These are phyloP conservation scores for Aspergillus jensenii DNA, from an alignment of 2,329 filamentous ascomycete genomes.

Conservation along the genomic window DNA sequence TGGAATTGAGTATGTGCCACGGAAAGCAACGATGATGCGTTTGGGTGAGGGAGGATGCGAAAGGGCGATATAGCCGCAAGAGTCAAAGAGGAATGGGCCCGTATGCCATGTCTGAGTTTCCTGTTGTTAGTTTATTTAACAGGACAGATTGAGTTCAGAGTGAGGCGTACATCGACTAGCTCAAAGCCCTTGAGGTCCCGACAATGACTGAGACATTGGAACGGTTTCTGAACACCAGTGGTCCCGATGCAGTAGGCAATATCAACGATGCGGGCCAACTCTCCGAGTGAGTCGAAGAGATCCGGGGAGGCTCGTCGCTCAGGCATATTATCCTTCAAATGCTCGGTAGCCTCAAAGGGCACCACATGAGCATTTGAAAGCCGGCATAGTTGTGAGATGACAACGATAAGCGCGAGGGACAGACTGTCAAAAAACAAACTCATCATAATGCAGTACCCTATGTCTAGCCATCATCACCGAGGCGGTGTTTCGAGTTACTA, in stretches of 20 bases:
- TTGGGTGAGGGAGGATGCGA: conserved; percentile 64
- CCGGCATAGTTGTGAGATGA: neutral
- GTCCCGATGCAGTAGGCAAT: conserved; percentile 91
- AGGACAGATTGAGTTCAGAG: neutral
- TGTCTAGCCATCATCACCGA: conserved; percentile 2
- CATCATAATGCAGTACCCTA: conserved; percentile 1
- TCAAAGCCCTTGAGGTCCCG: conserved; percentile 77
- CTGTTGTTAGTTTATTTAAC: neutral
- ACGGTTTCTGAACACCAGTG: conserved; percentile 78
- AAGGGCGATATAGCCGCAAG: conserved; percentile 90
- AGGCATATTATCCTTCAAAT: conserved; percentile 1
- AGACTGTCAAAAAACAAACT: neutral
- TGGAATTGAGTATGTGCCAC: conserved; percentile 89
- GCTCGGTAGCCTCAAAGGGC: neutral
- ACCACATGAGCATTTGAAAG: conserved; percentile 1
- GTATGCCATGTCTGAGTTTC: conserved; percentile 75
- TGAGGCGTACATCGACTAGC: conserved; percentile 61
- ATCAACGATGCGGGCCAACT: conserved; percentile 86
- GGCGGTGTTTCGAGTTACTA: neutral
- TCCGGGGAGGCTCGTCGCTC: conserved; percentile 51
- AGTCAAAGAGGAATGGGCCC: conserved; percentile 80
- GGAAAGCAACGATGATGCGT: conserved; percentile 81
- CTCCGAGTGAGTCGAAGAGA: conserved; percentile 80
- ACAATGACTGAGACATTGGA: conserved; percentile 82
- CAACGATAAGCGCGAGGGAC: neutral